These are phyloP conservation scores for Alternaria viburni DNA, from an alignment of 2,329 filamentous ascomycete genomes.

Conservation along the genomic window DNA sequence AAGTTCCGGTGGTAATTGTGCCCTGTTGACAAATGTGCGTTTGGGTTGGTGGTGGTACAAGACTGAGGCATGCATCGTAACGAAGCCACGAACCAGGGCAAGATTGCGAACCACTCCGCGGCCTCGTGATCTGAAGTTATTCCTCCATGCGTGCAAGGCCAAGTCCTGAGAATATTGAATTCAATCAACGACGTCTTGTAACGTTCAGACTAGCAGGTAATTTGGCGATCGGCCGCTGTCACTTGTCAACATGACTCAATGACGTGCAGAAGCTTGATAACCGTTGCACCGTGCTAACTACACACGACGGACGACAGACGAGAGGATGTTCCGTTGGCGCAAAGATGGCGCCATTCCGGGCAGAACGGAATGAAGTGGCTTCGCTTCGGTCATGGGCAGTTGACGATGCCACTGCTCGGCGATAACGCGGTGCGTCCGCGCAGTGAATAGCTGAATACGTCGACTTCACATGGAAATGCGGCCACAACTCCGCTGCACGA, in stretches of 20 bases:
- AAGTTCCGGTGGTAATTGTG: conserved; percentile 9
- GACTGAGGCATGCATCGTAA: conserved; percentile 23
- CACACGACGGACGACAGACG: neutral
- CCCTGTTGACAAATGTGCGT: conserved; percentile 31
- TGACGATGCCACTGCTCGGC: conserved; percentile 9
- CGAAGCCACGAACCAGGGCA: conserved; percentile 11
- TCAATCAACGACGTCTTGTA: neutral
- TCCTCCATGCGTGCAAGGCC: neutral
- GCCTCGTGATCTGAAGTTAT: neutral
- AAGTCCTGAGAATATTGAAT: neutral
- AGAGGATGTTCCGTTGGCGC: neutral
- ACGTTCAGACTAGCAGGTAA: neutral
- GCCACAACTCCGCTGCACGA: conserved; percentile 11
- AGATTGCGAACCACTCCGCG: conserved; percentile 3
- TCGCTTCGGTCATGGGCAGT: conserved; percentile 1
- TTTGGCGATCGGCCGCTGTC: conserved; percentile 20
- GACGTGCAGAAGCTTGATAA: conserved; percentile 6
- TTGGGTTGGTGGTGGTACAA: conserved; percentile 11
- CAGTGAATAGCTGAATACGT: conserved; percentile 8
- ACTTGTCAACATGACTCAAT: conserved; percentile 29
- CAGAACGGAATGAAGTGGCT: conserved; percentile 3
- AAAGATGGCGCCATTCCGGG: neutral
- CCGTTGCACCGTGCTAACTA: neutral
- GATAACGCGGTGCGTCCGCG: conserved; percentile 7
- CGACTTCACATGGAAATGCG: conserved; percentile 10